A percentile compares a stretch with the other conserved stretches of the same genome.
Conservation (phyloP, 1,139 yeast species). For the Saccharomyces hybrid region DNA sequence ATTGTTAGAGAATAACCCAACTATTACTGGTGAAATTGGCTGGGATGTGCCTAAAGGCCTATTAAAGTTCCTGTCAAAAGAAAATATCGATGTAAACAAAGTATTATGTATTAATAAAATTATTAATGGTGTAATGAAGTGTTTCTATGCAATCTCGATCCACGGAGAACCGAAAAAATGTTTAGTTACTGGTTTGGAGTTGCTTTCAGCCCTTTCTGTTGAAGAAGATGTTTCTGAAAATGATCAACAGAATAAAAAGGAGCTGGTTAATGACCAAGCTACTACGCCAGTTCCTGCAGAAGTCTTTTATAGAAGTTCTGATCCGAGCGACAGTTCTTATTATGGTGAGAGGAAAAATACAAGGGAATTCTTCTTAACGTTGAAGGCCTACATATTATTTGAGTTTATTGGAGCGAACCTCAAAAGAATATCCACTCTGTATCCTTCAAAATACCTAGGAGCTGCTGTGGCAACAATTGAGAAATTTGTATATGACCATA, state of each 20-base stretch:
- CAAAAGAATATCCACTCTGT: conserved; percentile 40
- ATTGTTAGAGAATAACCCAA: conserved; percentile 9
- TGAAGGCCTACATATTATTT: conserved; percentile 56
- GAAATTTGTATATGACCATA: conserved; percentile 43
- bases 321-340: neutral
- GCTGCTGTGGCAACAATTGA: conserved; percentile 55
- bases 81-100: conserved; percentile 18
- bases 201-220: conserved; percentile 31
- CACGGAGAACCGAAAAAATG: conserved; percentile 75
- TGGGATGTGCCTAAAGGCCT: conserved; percentile 80
- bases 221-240: conserved; percentile 14
- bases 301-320: neutral
- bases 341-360: conserved; percentile 10
- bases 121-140: conserved; percentile 36
- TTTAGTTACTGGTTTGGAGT: conserved; percentile 59
- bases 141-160: conserved; percentile 54
- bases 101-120: conserved; percentile 12
- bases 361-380: conserved; percentile 20
- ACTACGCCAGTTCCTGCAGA: neutral
- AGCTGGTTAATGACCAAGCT: conserved; percentile 1
- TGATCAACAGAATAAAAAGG: conserved; percentile 14
- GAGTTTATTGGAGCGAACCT: conserved; percentile 56
- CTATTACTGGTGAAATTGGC: conserved; percentile 47
- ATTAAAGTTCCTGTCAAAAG: conserved; percentile 35
- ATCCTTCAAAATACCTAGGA: conserved; percentile 70